Evolutionary conservation across 352 stramenopile genomes (phyloP), one percentile per base, ranked within the genome.

Genomic region (Globisporangium cylindrosporum): DNA sequence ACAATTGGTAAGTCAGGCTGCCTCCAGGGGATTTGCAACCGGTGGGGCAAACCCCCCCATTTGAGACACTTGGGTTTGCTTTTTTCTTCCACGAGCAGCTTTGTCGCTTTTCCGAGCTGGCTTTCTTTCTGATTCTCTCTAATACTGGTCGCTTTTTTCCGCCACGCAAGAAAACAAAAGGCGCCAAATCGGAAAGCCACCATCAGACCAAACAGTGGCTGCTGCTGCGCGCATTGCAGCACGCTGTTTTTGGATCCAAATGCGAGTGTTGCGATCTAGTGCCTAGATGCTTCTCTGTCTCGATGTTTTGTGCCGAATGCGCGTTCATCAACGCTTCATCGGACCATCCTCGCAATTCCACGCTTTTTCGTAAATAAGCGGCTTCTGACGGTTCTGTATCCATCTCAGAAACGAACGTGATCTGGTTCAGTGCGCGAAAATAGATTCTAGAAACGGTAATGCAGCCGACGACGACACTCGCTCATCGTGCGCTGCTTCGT

Each of bases 11-110:
- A 59, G 53, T 22, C 1, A 24, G 1, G 14, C 2, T 22, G 53
- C 25, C 24, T 22, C 3, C 14, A 20, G 12, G 34, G 5, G 9
- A 59, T 22, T 10, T 7, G 12, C 25, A 59, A 59, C 8, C 14
- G 4, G 20, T 34, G 54, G 24, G 25, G 54, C 54, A 60, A 59
- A 41, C 7, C 15, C 3, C 3, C 22, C 6, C n/a, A 29, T 58
- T 60, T 60, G 54, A 60, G 54, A 60, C 54, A 60, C 18, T 60
- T 60, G 54, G 54, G 54, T 60, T 60, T 60, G 54, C 18, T 60
- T 60, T 60, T 59, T 59, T 34, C 51, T 34, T n/a, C 43, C 43
- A 48, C 41, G 15, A 48, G 24, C 22, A 48, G 24, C 22, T 59
- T n/a, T 59, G 24, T 59, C 53, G 53, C 43, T 36, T 59, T 59